Evolutionary conservation across 75 land plant species (phyloP), one percentile per base, ranked within the genome.

Genomic region (Sequoia sempervirens): DNA sequence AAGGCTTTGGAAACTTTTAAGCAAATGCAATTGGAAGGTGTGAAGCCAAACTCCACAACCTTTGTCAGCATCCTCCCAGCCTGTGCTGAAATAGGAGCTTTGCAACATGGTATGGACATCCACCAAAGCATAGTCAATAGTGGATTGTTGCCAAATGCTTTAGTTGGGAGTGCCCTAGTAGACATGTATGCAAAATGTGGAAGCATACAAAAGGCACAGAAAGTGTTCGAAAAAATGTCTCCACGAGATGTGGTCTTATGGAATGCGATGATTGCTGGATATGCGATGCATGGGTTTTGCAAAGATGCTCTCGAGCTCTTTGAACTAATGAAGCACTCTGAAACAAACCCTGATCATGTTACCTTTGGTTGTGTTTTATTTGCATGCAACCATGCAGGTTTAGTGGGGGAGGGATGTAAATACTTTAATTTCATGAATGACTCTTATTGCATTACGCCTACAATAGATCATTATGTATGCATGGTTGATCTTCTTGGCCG

Each of bases 31-130:
- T 79, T 52, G 75, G 38, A 85, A 46, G 90, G 91, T 38, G 40
- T 91, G 4, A 83, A 82, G 36, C 85, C 90, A 18, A 90, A 89
- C n/a, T 83, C 90, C 28, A 86, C 90, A 14, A 90, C 93, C 36
- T 68, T 89, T 50, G 88, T 88, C 72, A 93, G 93, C 86, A 86
- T 93, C 34, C 80, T 93, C 34, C 89, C 90, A 79, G 92, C 89
- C 32, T 87, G 85, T 90, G 90, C 91, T 1, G 80, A 83, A 83
- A 15, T 84, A 66, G 83, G 45, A 14, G 87, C 88, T 80, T 50
- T 90, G 47, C 81, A 84, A n/a, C 82, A 81, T 36, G 95, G 95
- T n/a, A 26, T 83, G 61, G 58, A 87, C 50, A 86, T 93, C 79
- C 95, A 93, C 85, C 83, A 87, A 41, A 70, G 82, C 53, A 90